Evolutionary conservation across 1,284 basidiomycete species (phyloP), one percentile per base, ranked within the genome.

Genomic region (Microbotryomycetes sp.): DNA sequence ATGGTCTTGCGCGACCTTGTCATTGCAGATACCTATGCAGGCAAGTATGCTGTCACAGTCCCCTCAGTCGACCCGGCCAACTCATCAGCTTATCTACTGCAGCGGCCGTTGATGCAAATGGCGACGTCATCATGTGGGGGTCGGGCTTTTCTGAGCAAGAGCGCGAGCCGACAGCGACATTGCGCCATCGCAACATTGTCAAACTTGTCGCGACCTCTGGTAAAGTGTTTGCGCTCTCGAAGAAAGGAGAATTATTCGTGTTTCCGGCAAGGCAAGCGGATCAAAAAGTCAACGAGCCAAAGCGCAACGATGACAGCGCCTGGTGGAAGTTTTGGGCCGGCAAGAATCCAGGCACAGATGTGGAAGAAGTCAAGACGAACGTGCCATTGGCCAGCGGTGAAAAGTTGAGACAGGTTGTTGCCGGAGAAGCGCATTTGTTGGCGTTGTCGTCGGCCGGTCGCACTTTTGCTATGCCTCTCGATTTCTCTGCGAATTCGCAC

Each of bases 81-180:
- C 18, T 45, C 4, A 21, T 16, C 21, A 45, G 18, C 28, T 56
- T 13, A 23, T 26, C 11, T 5, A 51, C 18, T 7, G 26, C 84
- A 1, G 89, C 87, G 3, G 89, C 86, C 64, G 83, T 91, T n/a
- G 89, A 93, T 73, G 85, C 84, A 3, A 80, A 82, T 47, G 93
- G 93, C 26, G 88, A 97, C 70, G 83, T 91, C 1, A 89, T 91
- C 75, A 88, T 91, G 71, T 93, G 90, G 91, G 89, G 89, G 0
- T 78, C 80, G 50, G 83, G 81, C 1, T 88, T 83, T 72, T 81
- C 79, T 63, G 79, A 31, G 45, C 18, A 26, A n/a, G 15, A 77
- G 27, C 73, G 74, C 13, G 71, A 73, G 21, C 24, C 73, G 11
- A 67, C 65, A 6, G 62, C 65, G 52, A 85, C 81, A n/a, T 73